Percentiles rank a stretch among this genome's conserved stretches.
These are phyloP conservation scores for Scheffersomyces insectosa DNA, from an alignment of 1,139 yeast genomes.

Conservation along the genomic window DNA sequence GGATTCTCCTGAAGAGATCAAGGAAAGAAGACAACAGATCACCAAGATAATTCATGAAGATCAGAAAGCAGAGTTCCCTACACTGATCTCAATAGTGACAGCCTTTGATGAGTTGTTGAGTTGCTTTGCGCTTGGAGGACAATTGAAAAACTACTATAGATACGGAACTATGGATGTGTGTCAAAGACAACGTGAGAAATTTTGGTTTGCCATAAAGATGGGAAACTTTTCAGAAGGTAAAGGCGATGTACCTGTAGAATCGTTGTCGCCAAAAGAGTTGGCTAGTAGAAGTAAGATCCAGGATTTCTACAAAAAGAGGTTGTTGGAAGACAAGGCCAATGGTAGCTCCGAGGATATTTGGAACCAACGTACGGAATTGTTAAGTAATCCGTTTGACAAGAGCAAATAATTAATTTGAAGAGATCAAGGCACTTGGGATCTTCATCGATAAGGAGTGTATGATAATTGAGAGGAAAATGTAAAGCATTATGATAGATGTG, in stretches of 20 bases:
- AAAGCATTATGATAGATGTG: too few relatives aligned
- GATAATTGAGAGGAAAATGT: too few relatives aligned
- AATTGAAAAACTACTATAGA: constrained; percentile 75
- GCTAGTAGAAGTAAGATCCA: constrained; percentile 58
- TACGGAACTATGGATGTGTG: constrained; percentile 79
- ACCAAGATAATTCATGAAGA: constrained; percentile 30
- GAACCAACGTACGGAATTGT: constrained; percentile 50
- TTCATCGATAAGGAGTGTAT: too few relatives aligned
- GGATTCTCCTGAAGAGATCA: constrained; percentile 35
- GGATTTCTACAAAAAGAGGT: constrained; percentile 64
- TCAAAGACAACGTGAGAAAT: constrained; percentile 65
- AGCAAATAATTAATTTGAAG: not conserved
- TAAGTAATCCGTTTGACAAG: constrained; percentile 14
- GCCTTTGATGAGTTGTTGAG: constrained; percentile 84
- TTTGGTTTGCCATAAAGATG: constrained; percentile 77
- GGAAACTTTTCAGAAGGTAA: constrained; percentile 30
- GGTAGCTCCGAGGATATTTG: constrained; percentile 87
- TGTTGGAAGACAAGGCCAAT: constrained; percentile 57
- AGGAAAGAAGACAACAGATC: constrained; percentile 31
- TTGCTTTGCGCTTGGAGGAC: constrained; percentile 91
- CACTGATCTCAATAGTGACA: constrained; percentile 50
- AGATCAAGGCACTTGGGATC: not conserved
- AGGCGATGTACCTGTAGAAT: constrained; percentile 28
- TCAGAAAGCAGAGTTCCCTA: constrained; percentile 34
- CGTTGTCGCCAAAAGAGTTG: constrained; percentile 47